These are phyloP conservation scores for Sindora glabra DNA, from an alignment of 306 rosid genomes.

Conservation along the genomic window DNA sequence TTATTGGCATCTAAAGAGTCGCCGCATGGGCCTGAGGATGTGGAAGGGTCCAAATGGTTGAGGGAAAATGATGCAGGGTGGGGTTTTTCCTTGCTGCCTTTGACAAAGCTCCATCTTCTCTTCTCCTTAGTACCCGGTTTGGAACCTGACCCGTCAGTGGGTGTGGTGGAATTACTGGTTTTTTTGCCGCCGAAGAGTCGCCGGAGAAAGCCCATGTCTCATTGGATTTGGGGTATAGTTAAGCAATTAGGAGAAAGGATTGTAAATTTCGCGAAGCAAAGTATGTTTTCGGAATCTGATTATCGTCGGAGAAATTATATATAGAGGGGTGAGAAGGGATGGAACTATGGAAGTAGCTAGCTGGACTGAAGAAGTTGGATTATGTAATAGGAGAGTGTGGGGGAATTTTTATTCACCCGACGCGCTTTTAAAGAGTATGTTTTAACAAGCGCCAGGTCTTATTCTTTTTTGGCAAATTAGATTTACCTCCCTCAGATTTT, in stretches of 20 bases:
- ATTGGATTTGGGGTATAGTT: conserved; percentile 10
- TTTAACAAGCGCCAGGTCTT: too few species aligned
- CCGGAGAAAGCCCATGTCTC: conserved; percentile 77
- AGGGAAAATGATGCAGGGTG: background rate
- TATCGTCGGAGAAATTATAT: too few species aligned
- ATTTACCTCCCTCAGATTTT: too few species aligned
- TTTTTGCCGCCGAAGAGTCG: conserved; percentile 65
- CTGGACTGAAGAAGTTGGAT: too few species aligned
- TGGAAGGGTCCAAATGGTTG: conserved; percentile 11
- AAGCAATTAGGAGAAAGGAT: background rate
- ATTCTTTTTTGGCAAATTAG: too few species aligned
- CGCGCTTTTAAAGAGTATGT: too few species aligned
- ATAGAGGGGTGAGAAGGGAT: background rate
- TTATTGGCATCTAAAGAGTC: conserved; percentile 49
- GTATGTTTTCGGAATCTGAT: background rate
- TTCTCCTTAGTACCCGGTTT: conserved; percentile 23
- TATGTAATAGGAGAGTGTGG: too few species aligned
- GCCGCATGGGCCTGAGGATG: conserved; percentile 1
- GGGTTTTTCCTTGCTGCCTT: conserved; percentile 6
- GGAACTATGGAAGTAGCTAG: background rate
- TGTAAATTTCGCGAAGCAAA: background rate
- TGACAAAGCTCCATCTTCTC: conserved; percentile 34
- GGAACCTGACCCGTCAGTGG: background rate
- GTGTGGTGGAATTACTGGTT: background rate
- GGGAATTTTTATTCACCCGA: too few species aligned